A percentile compares a stretch with the other conserved stretches of the same genome.
phyloP scores from a whole-genome alignment of 192 early-diverging fungal genomes.

The Coemansia sp. region DNA sequence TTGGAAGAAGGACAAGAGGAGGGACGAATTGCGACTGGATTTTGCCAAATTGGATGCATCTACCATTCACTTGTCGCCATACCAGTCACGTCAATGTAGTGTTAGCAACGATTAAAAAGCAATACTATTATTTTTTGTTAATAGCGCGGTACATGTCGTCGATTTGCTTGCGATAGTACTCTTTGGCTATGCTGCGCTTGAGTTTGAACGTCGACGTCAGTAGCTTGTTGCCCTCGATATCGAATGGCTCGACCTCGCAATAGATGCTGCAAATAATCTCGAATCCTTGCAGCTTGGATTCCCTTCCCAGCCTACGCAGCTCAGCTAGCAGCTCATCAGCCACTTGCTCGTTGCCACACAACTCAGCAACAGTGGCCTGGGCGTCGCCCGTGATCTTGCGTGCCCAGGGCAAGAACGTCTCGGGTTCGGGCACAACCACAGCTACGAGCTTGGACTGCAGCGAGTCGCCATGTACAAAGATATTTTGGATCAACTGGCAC shows the following conservation, averaged over 20 bases:
- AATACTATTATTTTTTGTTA: neutral
- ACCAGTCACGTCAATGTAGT: conserved; percentile 28
- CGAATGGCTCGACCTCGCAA: conserved; percentile 67
- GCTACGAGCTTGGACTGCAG: conserved; percentile 80
- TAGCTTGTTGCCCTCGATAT: conserved; percentile 72
- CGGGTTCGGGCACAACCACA: conserved; percentile 80
- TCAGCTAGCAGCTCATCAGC: conserved; percentile 60
- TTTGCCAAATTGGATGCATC: conserved; percentile 31
- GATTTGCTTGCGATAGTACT: conserved; percentile 59
- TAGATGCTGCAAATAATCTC: conserved; percentile 72
- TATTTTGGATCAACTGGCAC: conserved; percentile 74
- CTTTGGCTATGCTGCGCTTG: conserved; percentile 71
- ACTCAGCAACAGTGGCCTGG: conserved; percentile 41
- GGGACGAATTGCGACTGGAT: conserved; percentile 13
- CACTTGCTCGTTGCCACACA: conserved; percentile 55
- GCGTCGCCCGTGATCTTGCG: conserved; percentile 28
- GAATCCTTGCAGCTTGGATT: conserved; percentile 80
- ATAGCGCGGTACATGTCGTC: conserved; percentile 58
- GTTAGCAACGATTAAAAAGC: conserved; percentile 1
- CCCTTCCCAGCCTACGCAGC: conserved; percentile 60
- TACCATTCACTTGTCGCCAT: conserved; percentile 40
- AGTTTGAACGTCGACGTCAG: conserved; percentile 92
- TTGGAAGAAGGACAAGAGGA: neutral
- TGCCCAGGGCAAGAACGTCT: conserved; percentile 67
- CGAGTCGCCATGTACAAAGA: conserved; percentile 92